These are phyloP conservation scores for Aspergillus hiratsukae DNA, from an alignment of 2,329 filamentous ascomycete genomes.

Conservation along the genomic window DNA sequence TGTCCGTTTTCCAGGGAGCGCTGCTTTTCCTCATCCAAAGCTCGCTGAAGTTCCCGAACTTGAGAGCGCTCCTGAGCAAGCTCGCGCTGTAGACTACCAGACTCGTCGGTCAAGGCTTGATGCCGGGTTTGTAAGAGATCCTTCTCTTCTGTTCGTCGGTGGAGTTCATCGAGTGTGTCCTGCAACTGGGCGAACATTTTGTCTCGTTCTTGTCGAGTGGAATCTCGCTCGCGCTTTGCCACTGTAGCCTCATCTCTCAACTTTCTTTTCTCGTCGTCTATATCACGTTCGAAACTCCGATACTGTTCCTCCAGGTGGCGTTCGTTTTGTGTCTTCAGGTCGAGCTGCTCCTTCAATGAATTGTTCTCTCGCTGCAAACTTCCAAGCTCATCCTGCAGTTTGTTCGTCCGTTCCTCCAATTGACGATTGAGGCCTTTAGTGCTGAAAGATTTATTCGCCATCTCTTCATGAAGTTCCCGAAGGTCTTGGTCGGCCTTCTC, in stretches of 20 bases:
- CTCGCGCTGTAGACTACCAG: constrained; percentile 62
- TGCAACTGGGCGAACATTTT: constrained; percentile 46
- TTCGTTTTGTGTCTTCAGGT: constrained; percentile 40
- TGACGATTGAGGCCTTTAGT: constrained; percentile 71
- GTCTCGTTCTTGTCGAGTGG: constrained; percentile 43
- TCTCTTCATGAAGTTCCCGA: constrained; percentile 65
- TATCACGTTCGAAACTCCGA: constrained; percentile 35
- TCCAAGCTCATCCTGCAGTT: constrained; percentile 64
- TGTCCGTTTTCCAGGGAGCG: constrained; percentile 58
- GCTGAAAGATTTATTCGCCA: constrained; percentile 72
- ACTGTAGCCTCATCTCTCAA: constrained; percentile 43
- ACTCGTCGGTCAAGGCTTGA: constrained; percentile 63
- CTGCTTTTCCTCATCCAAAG: constrained; percentile 52
- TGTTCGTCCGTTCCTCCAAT: constrained; percentile 65
- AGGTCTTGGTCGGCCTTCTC: constrained; percentile 52
- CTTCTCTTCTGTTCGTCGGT: constrained; percentile 59
- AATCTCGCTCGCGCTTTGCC: constrained; percentile 40
- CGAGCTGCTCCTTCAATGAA: constrained; percentile 40
- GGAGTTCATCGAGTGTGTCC: constrained; percentile 56
- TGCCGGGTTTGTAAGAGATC: constrained; percentile 65
- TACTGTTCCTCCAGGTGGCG: constrained; percentile 50
- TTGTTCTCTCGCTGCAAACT: constrained; percentile 45
- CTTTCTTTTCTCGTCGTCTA: constrained; percentile 32
- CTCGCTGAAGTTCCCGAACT: constrained; percentile 47
- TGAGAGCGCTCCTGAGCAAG: constrained; percentile 45